These are phyloP conservation scores for Ricinus communis DNA, from an alignment of 345 rosid species.

Conservation along the genomic window DNA sequence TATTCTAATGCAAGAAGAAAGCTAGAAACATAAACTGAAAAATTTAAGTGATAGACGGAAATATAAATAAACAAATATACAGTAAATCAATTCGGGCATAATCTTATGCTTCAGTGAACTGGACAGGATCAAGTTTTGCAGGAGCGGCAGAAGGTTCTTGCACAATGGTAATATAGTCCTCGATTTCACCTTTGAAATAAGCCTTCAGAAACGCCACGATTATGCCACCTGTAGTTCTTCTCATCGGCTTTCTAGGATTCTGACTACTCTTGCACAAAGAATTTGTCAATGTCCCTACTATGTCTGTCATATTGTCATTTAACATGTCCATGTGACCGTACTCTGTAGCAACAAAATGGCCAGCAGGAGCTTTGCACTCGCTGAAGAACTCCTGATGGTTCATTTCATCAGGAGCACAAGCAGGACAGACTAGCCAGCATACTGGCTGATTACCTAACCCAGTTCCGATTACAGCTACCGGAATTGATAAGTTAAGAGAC, in stretches of 20 bases:
- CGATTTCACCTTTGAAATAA: slow-evolving; percentile 11
- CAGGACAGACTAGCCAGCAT: neutral
- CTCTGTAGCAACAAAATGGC: slow-evolving; percentile 32
- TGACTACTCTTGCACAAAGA: slow-evolving; percentile 21
- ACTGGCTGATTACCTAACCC: slow-evolving; percentile 25
- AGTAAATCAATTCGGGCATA: too few relatives aligned
- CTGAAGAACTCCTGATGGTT: slow-evolving; percentile 37
- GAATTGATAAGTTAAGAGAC: slow-evolving; percentile 30
- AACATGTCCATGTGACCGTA: slow-evolving; percentile 51
- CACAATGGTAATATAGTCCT: slow-evolving; percentile 24
- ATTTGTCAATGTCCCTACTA: neutral
- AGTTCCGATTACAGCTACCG: slow-evolving; percentile 33
- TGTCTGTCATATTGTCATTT: slow-evolving; percentile 22
- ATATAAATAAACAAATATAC: too few relatives aligned
- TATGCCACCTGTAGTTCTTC: slow-evolving; percentile 40
- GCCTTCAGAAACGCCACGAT: slow-evolving; percentile 40
- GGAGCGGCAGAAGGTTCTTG: slow-evolving; percentile 31
- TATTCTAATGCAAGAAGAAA: too few relatives aligned
- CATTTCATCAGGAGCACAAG: slow-evolving; percentile 36
- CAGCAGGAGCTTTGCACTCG: slow-evolving; percentile 33
- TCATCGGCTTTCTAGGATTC: slow-evolving; percentile 26
- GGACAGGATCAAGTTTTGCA: slow-evolving; percentile 15
- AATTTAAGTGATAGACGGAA: too few relatives aligned
- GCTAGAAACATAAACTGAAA: too few relatives aligned
- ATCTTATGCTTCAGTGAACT: neutral